Base-by-base conservation (phyloP, 495 filamentous ascomycete species). In the Podospora bellae-mahoneyi region DNA sequence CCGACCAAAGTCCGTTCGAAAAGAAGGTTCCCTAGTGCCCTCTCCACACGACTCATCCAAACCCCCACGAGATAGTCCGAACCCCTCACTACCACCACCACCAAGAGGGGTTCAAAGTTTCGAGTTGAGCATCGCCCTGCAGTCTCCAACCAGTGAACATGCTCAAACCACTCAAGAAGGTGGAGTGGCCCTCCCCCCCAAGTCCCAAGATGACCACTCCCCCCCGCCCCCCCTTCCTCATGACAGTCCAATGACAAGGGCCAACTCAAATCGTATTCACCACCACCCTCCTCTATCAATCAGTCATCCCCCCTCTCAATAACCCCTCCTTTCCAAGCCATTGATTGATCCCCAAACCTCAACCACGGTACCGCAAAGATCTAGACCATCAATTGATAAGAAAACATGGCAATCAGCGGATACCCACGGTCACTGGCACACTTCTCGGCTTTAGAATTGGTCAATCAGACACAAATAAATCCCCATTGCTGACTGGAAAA, bases 311-410 rank as follows among this genome's bases (percentile, higher is more conserved):
- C 55, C 39, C 39, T 23, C 39, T 48, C 39, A 48, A 26, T n/a
- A 15, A 58, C 55, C 55, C 55, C n/a, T 26, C 55, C 23, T 7
- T 26, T 58, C 5, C 55, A 58, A 58, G 55, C 30, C 30, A 32
- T 32, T 7, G 7, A 20, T 26, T 4, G 18, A 58, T 19, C 23
- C 6, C n/a, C 55, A 58, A 58, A 7, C 15, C 18, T 10, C 2
- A 16, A 16, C 15, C 3, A 10, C 39, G 39, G 15, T 32, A 18
- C 27, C n/a, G 20, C 32, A 18, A 16, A n/a, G n/a, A 5, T 63
- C 16, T 34, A 19, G 61, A 63, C 4, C 15, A 32, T 61, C 59
- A 61, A 32, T 61, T 32, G 30, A 66, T 66, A 60, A 26, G 65
- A 59, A n/a, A 20, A 48, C 28, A 26, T 28, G 58, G 23, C 54